These are phyloP conservation scores for Cyberlindnera americana DNA, from an alignment of 805 yeast genomes.

Conservation along the genomic window DNA sequence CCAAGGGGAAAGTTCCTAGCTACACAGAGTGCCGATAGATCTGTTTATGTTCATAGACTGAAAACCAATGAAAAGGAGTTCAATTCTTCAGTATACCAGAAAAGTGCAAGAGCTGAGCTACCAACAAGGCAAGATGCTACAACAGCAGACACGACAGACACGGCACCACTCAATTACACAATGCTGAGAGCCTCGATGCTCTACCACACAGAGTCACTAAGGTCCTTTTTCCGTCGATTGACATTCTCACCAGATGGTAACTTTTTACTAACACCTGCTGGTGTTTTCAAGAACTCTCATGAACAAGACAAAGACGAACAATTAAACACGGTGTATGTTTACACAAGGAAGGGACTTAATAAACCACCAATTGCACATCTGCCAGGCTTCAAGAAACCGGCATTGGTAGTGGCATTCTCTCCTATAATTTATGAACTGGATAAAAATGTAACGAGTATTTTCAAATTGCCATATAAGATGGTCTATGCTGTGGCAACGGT, in stretches of 20 bases:
- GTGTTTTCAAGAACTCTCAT: slow-evolving; percentile 43
- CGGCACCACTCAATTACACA: slow-evolving; percentile 26
- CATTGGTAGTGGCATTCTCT: slow-evolving; percentile 76
- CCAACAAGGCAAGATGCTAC: slow-evolving; percentile 32
- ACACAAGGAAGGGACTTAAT: slow-evolving; percentile 64
- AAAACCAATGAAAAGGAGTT: slow-evolving; percentile 22
- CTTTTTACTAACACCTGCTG: slow-evolving; percentile 74
- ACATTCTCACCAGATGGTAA: slow-evolving; percentile 89
- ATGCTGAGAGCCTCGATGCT: slow-evolving; percentile 39
- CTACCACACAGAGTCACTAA: slow-evolving; percentile 83
- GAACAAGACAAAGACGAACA: slow-evolving; percentile 35
- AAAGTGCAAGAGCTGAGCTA: slow-evolving; percentile 54
- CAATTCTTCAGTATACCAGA: slow-evolving; percentile 40
- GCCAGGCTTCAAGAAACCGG: slow-evolving; percentile 79
- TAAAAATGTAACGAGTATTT: slow-evolving; percentile 28
- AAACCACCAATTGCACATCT: slow-evolving; percentile 73
- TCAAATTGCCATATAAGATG: slow-evolving; percentile 72
- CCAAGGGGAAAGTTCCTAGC: slow-evolving; percentile 74
- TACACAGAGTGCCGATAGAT: slow-evolving; percentile 87
- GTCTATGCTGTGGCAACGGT: slow-evolving; percentile 92
- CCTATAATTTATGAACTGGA: slow-evolving; percentile 54
- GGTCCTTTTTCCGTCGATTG: slow-evolving; percentile 85
- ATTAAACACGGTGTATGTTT: slow-evolving; percentile 74
- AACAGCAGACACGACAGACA: background rate
- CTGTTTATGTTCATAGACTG: slow-evolving; percentile 66